These are phyloP conservation scores for Blastobotrys attinorum DNA, from an alignment of 805 yeast species.

Conservation along the genomic window DNA sequence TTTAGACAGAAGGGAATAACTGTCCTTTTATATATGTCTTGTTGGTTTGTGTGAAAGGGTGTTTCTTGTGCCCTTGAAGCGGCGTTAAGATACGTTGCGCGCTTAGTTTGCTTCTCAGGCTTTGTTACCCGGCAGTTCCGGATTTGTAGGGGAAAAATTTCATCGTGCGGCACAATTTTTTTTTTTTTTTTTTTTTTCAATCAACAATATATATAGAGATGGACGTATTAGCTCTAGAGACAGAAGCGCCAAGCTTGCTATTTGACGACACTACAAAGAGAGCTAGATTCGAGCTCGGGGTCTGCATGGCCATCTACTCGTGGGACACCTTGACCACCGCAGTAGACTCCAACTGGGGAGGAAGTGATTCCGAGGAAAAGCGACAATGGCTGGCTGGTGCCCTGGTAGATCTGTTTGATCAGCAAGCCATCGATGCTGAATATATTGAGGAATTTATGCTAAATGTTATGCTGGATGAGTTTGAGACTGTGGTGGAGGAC, in stretches of 20 bases:
- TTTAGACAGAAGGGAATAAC: too few species aligned
- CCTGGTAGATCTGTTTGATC: conserved; percentile 66
- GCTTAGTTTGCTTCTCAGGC: too few species aligned
- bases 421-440: conserved; percentile 62
- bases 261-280: conserved; percentile 53
- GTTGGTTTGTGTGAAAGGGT: too few species aligned
- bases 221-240: conserved; percentile 7
- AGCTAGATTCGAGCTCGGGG: conserved; percentile 86
- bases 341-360: conserved; percentile 93
- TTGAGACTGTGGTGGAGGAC: conserved; percentile 81
- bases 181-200: too few species aligned
- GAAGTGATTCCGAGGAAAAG: conserved; percentile 81
- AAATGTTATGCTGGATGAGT: conserved; percentile 92
- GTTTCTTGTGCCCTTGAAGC: too few species aligned
- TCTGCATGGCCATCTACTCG: conserved; percentile 77
- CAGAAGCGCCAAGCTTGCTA: conserved; percentile 13
- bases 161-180: too few species aligned
- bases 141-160: too few species aligned
- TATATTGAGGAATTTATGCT: conserved; percentile 77
- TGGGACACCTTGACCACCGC: conserved; percentile 90
- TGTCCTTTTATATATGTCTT: too few species aligned
- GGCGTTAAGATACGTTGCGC: too few species aligned
- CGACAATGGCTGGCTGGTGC: conserved; percentile 91
- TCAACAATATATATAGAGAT: not conserved
- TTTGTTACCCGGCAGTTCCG: too few species aligned